Percentiles rank a stretch among this genome's conserved stretches.
Evolutionary conservation across 2,329 filamentous ascomycete genomes (phyloP).

Genomic region (Didymellaceae sp.): DNA sequence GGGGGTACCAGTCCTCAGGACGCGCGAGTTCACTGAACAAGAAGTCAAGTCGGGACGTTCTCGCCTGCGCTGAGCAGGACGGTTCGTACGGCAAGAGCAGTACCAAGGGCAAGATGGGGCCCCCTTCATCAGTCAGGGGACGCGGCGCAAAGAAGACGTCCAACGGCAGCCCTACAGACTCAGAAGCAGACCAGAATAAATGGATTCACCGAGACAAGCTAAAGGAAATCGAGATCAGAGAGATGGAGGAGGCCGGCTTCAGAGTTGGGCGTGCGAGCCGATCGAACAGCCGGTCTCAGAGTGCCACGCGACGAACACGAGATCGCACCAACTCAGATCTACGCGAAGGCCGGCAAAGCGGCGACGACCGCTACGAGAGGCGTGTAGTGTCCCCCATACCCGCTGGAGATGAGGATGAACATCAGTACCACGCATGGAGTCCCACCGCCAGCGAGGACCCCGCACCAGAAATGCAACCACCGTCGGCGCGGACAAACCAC

Average conservation of each 20-base stretch:
- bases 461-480: slow-evolving; percentile 57
- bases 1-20: slow-evolving; percentile 41
- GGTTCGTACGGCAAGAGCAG: slow-evolving; percentile 51
- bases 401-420: slow-evolving; percentile 55
- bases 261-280: slow-evolving; percentile 56
- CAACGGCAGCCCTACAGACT: slow-evolving; percentile 23
- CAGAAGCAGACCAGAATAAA: slow-evolving; percentile 65
- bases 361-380: slow-evolving; percentile 40
- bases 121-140: slow-evolving; percentile 14
- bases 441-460: slow-evolving; percentile 80
- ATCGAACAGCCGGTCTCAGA: slow-evolving; percentile 48
- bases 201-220: slow-evolving; percentile 90
- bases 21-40: slow-evolving; percentile 47
- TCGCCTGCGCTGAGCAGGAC: slow-evolving; percentile 54
- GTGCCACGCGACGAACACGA: slow-evolving; percentile 33
- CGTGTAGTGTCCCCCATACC: slow-evolving; percentile 48
- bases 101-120: slow-evolving; percentile 26
- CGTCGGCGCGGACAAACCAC: slow-evolving; percentile 58
- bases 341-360: slow-evolving; percentile 29
- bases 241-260: slow-evolving; percentile 80
- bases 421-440: slow-evolving; percentile 64
- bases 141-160: slow-evolving; percentile 37
- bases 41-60: slow-evolving; percentile 52
- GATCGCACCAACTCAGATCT: slow-evolving; percentile 44
- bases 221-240: slow-evolving; percentile 79